A percentile compares a stretch with the other conserved stretches of the same genome.
These are phyloP conservation scores for Hippophae rhamnoides DNA, from an alignment of 306 rosid species.

Conservation along the genomic window DNA sequence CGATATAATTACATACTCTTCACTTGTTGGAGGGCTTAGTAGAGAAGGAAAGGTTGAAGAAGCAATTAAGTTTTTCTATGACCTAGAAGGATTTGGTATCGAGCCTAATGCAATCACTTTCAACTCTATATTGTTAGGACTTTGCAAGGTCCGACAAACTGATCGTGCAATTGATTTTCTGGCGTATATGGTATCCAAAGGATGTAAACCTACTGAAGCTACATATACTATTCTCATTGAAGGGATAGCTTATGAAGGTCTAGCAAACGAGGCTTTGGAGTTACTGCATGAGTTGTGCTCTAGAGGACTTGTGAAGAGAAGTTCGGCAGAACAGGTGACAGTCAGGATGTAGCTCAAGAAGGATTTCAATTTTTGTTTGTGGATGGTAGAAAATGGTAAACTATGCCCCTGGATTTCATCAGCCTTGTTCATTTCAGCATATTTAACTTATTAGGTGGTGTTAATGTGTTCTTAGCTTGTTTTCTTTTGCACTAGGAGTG, in stretches of 20 bases:
- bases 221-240: slow-evolving; percentile 33
- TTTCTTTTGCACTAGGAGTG: too few species aligned
- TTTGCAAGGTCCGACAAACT: slow-evolving; percentile 29
- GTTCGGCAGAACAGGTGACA: slow-evolving; percentile 61
- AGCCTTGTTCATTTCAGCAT: background rate
- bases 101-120: slow-evolving; percentile 34
- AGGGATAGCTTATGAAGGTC: slow-evolving; percentile 36
- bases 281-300: slow-evolving; percentile 28
- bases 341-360: slow-evolving; percentile 36
- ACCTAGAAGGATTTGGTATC: slow-evolving; percentile 31
- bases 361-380: background rate
- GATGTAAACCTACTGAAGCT: slow-evolving; percentile 29
- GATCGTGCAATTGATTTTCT: slow-evolving; percentile 29
- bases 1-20: slow-evolving; percentile 29
- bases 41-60: slow-evolving; percentile 23
- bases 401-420: slow-evolving; percentile 16
- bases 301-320: slow-evolving; percentile 45
- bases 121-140: slow-evolving; percentile 31
- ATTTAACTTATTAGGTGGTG: too few species aligned
- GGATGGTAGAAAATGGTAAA: background rate
- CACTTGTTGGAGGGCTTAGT: slow-evolving; percentile 29
- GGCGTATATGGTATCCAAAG: slow-evolving; percentile 29
- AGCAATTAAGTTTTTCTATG: slow-evolving; percentile 36
- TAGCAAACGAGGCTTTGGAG: slow-evolving; percentile 31
- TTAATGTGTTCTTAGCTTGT: too few species aligned